Evolutionary conservation across 179 eudicot species (phyloP), one percentile per base, ranked within the genome.

Genomic region (Kewa caespitosa): DNA sequence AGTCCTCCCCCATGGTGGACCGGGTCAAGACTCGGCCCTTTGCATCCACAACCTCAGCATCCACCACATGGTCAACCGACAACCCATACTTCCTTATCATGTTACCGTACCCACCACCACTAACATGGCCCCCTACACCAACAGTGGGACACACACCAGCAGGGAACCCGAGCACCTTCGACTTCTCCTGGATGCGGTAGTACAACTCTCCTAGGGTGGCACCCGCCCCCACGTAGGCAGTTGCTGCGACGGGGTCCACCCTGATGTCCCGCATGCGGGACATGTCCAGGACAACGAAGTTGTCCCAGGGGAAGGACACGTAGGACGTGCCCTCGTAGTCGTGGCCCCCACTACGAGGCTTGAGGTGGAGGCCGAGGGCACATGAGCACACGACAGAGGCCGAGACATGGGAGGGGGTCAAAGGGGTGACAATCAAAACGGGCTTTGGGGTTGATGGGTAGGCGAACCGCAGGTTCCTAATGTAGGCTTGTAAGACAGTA

Each of bases 71-170:
- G 25, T 87, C 88, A 0, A 79, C 83, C 0, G 88, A 72, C 14
- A 85, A 34, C 18, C 90, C 90, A 54, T 81, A 67, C 74, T 84
- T 87, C 4, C 88, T 72, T 8, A 84, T 57, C 81, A 87, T n/a
- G 13, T 71, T 76, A 9, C 88, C 86, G 28, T 83, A 85, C 13
- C 88, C 88, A 3, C 88, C 90, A 0, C 90, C 90, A 42, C 82
- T 85, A 25, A 87, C 14, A 54, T 87, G 90, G n/a, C 90, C 89
- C 13, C 91, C 91, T 15, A 82, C 81, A 0, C 89, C 90, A 0
- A 87, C 86, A 0, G 88, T 82, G 1, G 89, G 84, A 38, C 89
- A 85, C 11, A 81, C 82, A 4, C 89, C 90, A 0, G 90, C 89
- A 1, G 90, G 85, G 38, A 83, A 85, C 4, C 80, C 89, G 1